phyloP scores from a whole-genome alignment of 169 alveolate species.

The Eimeria mitis region DNA sequence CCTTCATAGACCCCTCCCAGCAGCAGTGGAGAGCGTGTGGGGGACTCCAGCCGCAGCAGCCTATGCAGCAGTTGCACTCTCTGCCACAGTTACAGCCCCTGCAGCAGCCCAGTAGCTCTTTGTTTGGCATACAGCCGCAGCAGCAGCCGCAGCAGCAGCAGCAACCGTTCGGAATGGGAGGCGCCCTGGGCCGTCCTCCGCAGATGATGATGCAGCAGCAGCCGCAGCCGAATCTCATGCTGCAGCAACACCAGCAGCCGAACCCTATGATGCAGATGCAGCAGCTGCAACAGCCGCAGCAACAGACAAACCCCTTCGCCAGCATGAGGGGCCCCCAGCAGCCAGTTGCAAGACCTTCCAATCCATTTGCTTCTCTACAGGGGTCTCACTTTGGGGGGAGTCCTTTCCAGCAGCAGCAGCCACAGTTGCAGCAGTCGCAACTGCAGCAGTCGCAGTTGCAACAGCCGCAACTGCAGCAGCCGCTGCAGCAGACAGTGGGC shows the following conservation, averaged over 20 bases:
- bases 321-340: conserved; percentile 72
- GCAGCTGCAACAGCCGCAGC: conserved; percentile 49
- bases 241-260: conserved; percentile 56
- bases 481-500: conserved; percentile 57
- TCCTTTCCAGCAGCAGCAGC: conserved; percentile 50
- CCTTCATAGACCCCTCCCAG: conserved; percentile 24
- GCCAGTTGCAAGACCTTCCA: conserved; percentile 51
- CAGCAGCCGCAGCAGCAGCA: conserved; percentile 23
- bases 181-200: conserved; percentile 34
- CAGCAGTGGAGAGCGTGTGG: conserved; percentile 43
- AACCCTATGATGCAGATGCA: conserved; percentile 30
- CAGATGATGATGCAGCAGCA: conserved; percentile 66
- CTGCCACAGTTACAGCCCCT: conserved; percentile 8
- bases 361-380: conserved; percentile 46
- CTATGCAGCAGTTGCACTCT: conserved; percentile 21
- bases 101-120: conserved; percentile 31
- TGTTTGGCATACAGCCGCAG: conserved; percentile 56
- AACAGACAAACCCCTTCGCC: conserved; percentile 60
- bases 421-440: conserved; percentile 10
- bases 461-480: conserved; percentile 19
- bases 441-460: conserved; percentile 4
- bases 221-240: conserved; percentile 9
- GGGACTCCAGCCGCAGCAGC: conserved; percentile 56
- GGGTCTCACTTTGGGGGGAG: conserved; percentile 54
- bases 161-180: conserved; percentile 43